Evolutionary conservation across 331 rosid species (phyloP).

Genomic region (Rhamnella rubrinervis): DNA sequence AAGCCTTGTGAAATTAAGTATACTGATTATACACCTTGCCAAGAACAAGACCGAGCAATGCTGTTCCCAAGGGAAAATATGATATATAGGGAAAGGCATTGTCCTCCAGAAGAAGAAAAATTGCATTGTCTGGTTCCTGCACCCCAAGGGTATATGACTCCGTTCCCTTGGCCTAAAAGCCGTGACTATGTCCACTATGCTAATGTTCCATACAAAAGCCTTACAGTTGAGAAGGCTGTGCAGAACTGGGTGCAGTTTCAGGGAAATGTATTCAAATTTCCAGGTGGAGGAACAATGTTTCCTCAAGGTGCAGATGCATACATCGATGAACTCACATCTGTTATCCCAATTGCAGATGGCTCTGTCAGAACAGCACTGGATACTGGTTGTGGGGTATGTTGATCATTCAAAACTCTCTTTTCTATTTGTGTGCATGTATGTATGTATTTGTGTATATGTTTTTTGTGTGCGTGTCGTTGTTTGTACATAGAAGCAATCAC

Average conservation of each 20-base stretch:
- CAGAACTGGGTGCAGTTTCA: constrained; percentile 90
- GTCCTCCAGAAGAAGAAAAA: constrained; percentile 79
- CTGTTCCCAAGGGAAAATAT: constrained; percentile 88
- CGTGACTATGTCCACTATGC: constrained; percentile 88
- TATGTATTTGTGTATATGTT: background rate
- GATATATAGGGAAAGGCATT: constrained; percentile 97
- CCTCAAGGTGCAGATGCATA: constrained; percentile 95
- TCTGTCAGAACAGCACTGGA: constrained; percentile 88
- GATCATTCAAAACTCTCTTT: constrained; percentile 8
- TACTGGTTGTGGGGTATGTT: constrained; percentile 93
- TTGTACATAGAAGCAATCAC: background rate
- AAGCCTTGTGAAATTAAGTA: constrained; percentile 67
- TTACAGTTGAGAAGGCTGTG: constrained; percentile 93
- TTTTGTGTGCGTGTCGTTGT: background rate
- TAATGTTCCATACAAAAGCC: constrained; percentile 77
- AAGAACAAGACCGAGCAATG: constrained; percentile 97
- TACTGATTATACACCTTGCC: constrained; percentile 93
- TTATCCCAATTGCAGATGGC: constrained; percentile 84
- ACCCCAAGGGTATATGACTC: constrained; percentile 74
- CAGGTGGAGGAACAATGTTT: constrained; percentile 99
- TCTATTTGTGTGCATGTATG: background rate
- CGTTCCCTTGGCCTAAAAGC: constrained; percentile 94
- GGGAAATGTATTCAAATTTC: constrained; percentile 92
- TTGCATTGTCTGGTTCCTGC: constrained; percentile 91
- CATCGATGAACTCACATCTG: constrained; percentile 81